Conservation (phyloP, 768 basidiomycete species). For the Favolaschia claudopus region DNA sequence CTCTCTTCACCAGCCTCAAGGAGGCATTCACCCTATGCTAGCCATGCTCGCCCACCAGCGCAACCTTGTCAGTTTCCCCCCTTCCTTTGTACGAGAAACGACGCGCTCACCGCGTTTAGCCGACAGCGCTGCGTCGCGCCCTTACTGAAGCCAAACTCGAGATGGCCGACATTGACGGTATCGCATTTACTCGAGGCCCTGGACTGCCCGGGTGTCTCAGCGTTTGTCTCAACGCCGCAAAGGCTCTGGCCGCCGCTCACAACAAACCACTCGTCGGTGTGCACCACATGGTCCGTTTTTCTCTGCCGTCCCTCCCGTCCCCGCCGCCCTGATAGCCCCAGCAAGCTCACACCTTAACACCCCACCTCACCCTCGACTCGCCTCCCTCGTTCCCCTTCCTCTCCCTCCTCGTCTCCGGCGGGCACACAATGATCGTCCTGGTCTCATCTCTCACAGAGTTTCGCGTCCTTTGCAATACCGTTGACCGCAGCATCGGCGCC, state of each 20-base stretch:
- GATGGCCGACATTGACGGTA: constrained; percentile 75
- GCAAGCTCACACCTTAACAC: constrained; percentile 94
- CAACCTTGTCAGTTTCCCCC: constrained; percentile 63
- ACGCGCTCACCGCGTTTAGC: constrained; percentile 55
- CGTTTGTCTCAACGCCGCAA: constrained; percentile 84
- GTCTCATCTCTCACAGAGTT: constrained; percentile 66
- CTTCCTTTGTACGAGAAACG: neutral
- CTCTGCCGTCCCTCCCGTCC: constrained; percentile 1
- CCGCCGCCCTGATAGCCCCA: constrained; percentile 41
- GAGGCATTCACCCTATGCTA: constrained; percentile 81
- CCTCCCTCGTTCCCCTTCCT: constrained; percentile 84
- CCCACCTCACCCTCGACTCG: constrained; percentile 66
- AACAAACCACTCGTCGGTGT: constrained; percentile 87
- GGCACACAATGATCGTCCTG: constrained; percentile 89
- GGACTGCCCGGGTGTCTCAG: constrained; percentile 85
- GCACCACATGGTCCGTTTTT: constrained; percentile 88
- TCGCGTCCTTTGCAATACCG: constrained; percentile 74
- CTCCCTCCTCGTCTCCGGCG: constrained; percentile 90
- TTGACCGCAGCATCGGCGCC: constrained; percentile 79
- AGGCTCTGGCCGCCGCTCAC: constrained; percentile 79
- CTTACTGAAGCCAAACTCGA: constrained; percentile 68
- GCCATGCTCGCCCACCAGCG: constrained; percentile 83
- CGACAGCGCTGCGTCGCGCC: constrained; percentile 72
- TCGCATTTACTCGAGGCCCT: constrained; percentile 94
- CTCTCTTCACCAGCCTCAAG: constrained; percentile 63